Base-by-base conservation (phyloP, 345 rosid genomes). In the Angophora floribunda region DNA sequence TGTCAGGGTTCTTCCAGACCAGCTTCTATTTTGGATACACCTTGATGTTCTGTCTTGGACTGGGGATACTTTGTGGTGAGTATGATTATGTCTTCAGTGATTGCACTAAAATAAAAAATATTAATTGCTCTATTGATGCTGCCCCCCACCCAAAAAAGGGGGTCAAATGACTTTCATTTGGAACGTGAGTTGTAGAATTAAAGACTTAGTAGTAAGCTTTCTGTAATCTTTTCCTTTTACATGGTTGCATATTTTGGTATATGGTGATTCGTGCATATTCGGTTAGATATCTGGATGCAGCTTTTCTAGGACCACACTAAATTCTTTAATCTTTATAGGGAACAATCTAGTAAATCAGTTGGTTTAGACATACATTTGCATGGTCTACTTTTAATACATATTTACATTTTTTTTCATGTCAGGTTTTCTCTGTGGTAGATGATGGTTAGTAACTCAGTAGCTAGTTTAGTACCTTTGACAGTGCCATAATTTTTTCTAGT, bases 11-110 rank as follows among this genome's bases (percentile, higher is more conserved):
- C 93, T 97, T 97, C 94, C 99, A 97, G 94, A 97, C 98, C 85
- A 97, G 98, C 93, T 97, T 97, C 94, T 97, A 97, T 90, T 97
- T 97, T 92, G 99, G 99, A 52, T 97, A 97, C 94, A 97, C 98
- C 51, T 88, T 97, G 96, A 97, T 97, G 99, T 96, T 97, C 89
- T 97, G 99, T 86, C 98, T 97, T 61, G 98, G 99, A 85, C 92
- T 97, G 59, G 99, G 99, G 88, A 96, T 97, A 87, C 98, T 97
- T 67, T 97, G 99, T 19, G 99, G 99, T 97, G 88, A 93, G 96
- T 93, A 90, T 88, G 61, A 36, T 70, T 51, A 85, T 36, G 26
- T 51, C 80, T 12, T 61, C 52, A 21, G 51, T 49, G 49, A 59
- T 59, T 61, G 59, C 36, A 45, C 30, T n/a, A 28, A 44, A 52